Evolutionary conservation across 768 basidiomycete species (phyloP).

Genomic region (Omphalotus guepiniiformis): DNA sequence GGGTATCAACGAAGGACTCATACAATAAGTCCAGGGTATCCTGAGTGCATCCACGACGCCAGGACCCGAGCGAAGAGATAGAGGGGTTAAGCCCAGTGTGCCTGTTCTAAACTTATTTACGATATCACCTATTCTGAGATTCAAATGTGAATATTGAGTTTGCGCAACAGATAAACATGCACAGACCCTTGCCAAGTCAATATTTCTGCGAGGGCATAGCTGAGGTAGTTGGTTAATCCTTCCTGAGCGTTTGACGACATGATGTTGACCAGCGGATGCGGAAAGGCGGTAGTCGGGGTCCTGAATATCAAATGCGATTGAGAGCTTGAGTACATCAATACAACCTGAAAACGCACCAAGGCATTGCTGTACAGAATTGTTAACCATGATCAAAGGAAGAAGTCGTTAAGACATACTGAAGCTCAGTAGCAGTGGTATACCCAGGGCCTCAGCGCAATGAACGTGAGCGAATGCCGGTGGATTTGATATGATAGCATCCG

Average conservation of each 20-base stretch:
- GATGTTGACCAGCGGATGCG: slow-evolving; percentile 63
- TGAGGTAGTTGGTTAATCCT: slow-evolving; percentile 54
- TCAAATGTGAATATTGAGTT: not conserved
- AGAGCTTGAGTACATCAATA: not conserved
- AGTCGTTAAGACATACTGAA: slow-evolving; percentile 42
- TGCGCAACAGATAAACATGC: not conserved
- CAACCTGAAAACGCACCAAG: slow-evolving; percentile 36
- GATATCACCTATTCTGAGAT: slow-evolving; percentile 50
- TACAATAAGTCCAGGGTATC: slow-evolving; percentile 62
- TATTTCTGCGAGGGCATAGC: slow-evolving; percentile 55
- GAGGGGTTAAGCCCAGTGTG: slow-evolving; percentile 43
- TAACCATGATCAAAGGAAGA: not conserved
- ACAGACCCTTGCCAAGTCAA: slow-evolving; percentile 57
- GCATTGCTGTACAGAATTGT: slow-evolving; percentile 46
- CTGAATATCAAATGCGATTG: slow-evolving; percentile 16
- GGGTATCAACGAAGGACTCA: slow-evolving; percentile 53
- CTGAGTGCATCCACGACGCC: slow-evolving; percentile 48
- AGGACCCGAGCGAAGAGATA: slow-evolving; percentile 47
- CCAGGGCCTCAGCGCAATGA: slow-evolving; percentile 61
- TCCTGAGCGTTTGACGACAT: slow-evolving; percentile 47
- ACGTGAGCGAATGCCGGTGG: slow-evolving; percentile 65
- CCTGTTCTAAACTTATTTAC: slow-evolving; percentile 52
- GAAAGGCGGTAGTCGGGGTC: slow-evolving; percentile 50
- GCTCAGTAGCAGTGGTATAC: slow-evolving; percentile 50
- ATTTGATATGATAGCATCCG: slow-evolving; percentile 65